Evolutionary conservation across 371 early-diverging fungal genomes (phyloP), one percentile per base, ranked within the genome.

Genomic region (Apophysomyces trapeziformis): DNA sequence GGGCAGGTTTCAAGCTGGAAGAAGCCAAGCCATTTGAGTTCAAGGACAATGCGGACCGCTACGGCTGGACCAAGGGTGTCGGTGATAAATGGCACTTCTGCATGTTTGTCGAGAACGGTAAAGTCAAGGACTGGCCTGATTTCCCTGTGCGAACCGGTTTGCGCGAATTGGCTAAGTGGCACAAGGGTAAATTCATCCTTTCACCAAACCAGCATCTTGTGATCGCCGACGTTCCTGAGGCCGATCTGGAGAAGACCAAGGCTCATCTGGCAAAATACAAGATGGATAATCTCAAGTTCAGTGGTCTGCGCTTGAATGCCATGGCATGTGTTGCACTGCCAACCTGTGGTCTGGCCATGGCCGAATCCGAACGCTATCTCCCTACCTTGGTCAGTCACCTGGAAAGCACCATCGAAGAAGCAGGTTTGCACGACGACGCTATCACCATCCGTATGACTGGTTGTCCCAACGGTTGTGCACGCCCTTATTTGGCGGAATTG

Each of bases 251-350:
- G 37, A 78, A 79, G 65, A 89, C 95, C 63, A 87, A 92, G 73
- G 82, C 73, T 21, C 72, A 93, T 58, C 75, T 96, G 73, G 87
- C 84, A 60, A 84, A 89, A 72, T 91, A 93, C 86, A 87, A 90
- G 67, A 82, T 95, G 66, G 90, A 92, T 74, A 94, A 95, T 75
- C 83, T 90, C 63, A 79, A 87, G 58, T 90, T 90, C 81, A 84
- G 89, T 7, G 93, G 90, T 35, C 77, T 95, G 63, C 89, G 94
- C 61, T 85, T 94, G 73, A 91, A 94, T 75, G 91, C 93, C 36
- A 95, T 96, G 95, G 95, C 96, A 32, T 96, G 97, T 79, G 96
- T 93, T 14, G 96, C 97, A 38, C 84, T 96, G 68, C 97, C 97
- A 4, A 96, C 96, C 14, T 96, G 97, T 78, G 92, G 88, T 63